Evolutionary conservation across 768 basidiomycete genomes (phyloP), one percentile per base, ranked within the genome.

Genomic region (Boletus pseudopeckii): DNA sequence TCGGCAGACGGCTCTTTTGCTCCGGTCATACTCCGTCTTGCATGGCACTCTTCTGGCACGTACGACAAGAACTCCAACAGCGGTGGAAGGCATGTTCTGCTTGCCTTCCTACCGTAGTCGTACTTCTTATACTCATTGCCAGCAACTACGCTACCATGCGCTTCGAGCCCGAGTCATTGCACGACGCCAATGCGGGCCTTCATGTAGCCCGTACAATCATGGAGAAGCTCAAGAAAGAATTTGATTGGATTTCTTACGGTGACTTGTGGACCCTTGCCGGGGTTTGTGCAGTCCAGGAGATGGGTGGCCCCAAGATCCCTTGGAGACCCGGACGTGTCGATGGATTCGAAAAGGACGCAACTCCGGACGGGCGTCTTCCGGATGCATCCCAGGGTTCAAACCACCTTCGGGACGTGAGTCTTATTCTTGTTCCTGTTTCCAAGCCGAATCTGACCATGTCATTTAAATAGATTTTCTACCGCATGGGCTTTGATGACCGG

Each of bases 111-210:
- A 43, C 20, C 22, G 28, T 28, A 10, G 52, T 57, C 5, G 15
- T 26, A 14, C 55, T 48, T 43, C 44, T 45, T 37, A 55, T 48
- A 55, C 22, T 40, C 39, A 43, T 59, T 18, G 24, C n/a, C 28
- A 88, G 91, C 78, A 98, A 99, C 80, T 94, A 92, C 60, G 96
- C 97, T 3, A 98, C 96, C 22, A 99, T 99, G 96, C 89, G 96
- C 52, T 99, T 98, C 73, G 82, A 84, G 50, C 90, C 96, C 38
- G 96, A 98, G 69, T 67, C 93, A 11, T 67, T 79, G 28, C 93
- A 98, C 66, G 82, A 76, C 34, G 93, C 92, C 46, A 96, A 96
- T 72, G 82, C 82, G 26, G 93, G 93, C 26, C 77, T 96, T 50
- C 72, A 87, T 55, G 67, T 92, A 50, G 95, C 92, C 38, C 90